Evolutionary conservation across 202 grass and related monocot species (phyloP), one percentile per base, ranked within the genome.

Genomic region (Schoenoplectus triqueter): DNA sequence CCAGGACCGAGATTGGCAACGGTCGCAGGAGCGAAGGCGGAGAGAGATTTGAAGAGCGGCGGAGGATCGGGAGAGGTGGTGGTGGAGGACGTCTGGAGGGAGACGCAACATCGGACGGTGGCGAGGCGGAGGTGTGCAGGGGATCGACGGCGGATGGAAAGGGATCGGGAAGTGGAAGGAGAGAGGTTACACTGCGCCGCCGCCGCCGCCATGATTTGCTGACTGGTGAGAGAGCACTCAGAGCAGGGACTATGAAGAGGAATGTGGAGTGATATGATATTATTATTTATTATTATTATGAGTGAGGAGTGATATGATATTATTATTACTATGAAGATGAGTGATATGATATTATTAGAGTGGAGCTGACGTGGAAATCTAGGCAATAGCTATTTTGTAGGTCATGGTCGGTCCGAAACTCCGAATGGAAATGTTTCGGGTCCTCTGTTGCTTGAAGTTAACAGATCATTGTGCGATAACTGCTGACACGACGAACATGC

Each of bases 1-100:
- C 90, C 90, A 5, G 90, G 95, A 55, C 93, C 95, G 3, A 98
- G 91, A 90, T 94, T 98, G 46, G 95, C 93, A 8, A 95, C 87
- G 2, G 94, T 97, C 15, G 94, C 90, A 5, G 94, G 94, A 5
- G 90, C 92, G 80, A 97, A 97, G 57, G 92, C 88, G 9, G 89
- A 89, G 5, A 91, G 83, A 47, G 94, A 94, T 11, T 78, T 42
- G 87, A 91, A 97, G 14, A 45, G 64, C 3, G 94, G 92, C 2
- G 81, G 13, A 64, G 92, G 92, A 57, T 97, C 89, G 6, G 70
- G 50, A n/a, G 81, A 47, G 54, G 78, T 55, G 54, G 83, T 40
- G 73, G 83, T 46, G 74, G 57, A 7, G 47, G 63, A 51, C 20
- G 82, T 13, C 75, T 83, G 84, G 66, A 54, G 18, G 6, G 64